Base-by-base conservation (phyloP, 148 eudicot species). In the Vaccinium darrowii region DNA sequence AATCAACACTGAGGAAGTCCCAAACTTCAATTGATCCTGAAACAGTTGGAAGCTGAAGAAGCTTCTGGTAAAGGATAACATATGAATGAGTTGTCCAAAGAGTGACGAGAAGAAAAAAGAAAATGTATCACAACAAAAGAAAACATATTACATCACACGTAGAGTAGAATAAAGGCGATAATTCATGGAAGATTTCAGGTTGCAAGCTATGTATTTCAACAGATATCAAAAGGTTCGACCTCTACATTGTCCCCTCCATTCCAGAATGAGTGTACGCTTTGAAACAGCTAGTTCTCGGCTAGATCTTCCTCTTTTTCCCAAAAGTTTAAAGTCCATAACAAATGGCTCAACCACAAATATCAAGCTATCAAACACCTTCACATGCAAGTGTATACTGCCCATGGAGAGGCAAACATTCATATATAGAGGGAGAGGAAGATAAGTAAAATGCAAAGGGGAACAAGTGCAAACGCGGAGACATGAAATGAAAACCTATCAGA, bases 1-100 rank as follows among this genome's bases (percentile, higher is more conserved):
- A 97, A 88, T 97, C 99, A 82, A 97, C 98, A 92, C 98, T 97
- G 73, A 97, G 95, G 87, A 97, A 97, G 90, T 97, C 99, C 99
- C 99, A 97, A 88, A 97, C 98, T 91, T 97, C 99, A 86, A 97
- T 97, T 39, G 98, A 95, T 88, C 92, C 93, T 79, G 99, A 95
- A 89, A 97, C 85, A 81, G 92, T 94, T 79, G 99, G 98, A 84
- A 97, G 88, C 90, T 91, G 98, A 97, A 97, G 87, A 91, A 97
- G 99, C 88, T 91, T 91, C 99, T 97, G 95, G 43, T 51, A 72
- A 83, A 88, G 27, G 63, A 76, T 43, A 84, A 85, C 13, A 76
- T 12, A 84, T 56, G 60, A 57, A 79, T 30, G 56, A 76, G 67
- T 86, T 71, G 84, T 79, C 50, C 23, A 75, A 82, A 53, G 33